Evolutionary conservation across 2,329 filamentous ascomycete species (phyloP), one percentile per base, ranked within the genome.

Genomic region (Colletotrichum kahawae): DNA sequence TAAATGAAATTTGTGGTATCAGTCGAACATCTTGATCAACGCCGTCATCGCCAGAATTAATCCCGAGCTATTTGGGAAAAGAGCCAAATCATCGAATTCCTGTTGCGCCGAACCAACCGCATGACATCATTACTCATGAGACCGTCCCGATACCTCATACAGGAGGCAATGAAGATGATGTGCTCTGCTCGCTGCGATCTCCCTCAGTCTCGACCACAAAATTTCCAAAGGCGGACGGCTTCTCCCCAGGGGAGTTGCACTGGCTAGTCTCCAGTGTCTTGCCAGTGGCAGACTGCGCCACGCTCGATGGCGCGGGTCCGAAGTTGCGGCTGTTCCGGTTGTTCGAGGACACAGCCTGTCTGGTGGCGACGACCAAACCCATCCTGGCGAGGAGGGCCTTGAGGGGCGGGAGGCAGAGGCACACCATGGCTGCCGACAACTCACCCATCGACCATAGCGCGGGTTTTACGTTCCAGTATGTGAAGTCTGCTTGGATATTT

Each of bases 381-480:
- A 75, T 24, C 5, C 63, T 63, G 12, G 57, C 29, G n/a, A 64
- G 63, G 1, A 75, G 69, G n/a, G 63, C 69, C 43, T 67, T 75
- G 4, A 80, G 68, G 13, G 79, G 77, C 12, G 78, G 77, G 9
- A 80, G 73, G 51, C 77, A 79, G 38, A 78, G 76, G 36, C 79
- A 80, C 4, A 76, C 63, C 14, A 80, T 70, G 36, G 77, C 78
- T 14, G 76, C 76, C 8, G 76, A 66, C 33, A 80, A 43, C 71
- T 80, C 79, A 29, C 74, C 75, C 12, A 79, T 29, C 21, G 79
- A 80, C 76, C 78, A 79, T 21, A 73, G 31, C 8, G 79, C 77
- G 13, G 80, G 77, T 18, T 77, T 77, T 18, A 81, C 74, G 72
- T 77, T 79, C 21, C 69, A 54, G 74, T 77, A 78, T 7, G 76